Evolutionary conservation across 1,284 basidiomycete species (phyloP).

Genomic region (Cutaneotrichosporon sp.): DNA sequence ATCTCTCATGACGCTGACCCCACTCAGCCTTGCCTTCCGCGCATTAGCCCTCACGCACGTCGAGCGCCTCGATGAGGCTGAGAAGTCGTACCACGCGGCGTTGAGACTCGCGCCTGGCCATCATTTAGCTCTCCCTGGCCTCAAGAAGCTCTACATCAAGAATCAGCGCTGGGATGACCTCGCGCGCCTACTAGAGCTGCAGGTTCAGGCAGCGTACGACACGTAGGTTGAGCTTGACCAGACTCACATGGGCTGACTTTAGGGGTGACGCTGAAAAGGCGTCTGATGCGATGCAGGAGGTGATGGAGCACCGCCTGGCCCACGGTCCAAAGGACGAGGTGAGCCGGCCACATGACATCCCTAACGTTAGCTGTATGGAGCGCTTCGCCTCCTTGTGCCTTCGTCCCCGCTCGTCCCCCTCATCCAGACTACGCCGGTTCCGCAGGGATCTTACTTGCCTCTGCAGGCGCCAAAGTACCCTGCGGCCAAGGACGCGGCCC

Average conservation of each 20-base stretch:
- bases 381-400: constrained; percentile 71
- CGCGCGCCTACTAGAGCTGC: constrained; percentile 58
- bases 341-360: constrained; percentile 13
- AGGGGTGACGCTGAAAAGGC: constrained; percentile 77
- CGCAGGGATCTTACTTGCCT: constrained; percentile 42
- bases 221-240: constrained; percentile 55
- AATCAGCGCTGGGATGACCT: constrained; percentile 64
- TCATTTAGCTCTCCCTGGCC: constrained; percentile 67
- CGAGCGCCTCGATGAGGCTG: constrained; percentile 67
- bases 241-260: constrained; percentile 6
- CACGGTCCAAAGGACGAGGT: constrained; percentile 66
- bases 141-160: constrained; percentile 71
- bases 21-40: constrained; percentile 71
- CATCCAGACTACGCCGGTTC: constrained; percentile 68
- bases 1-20: neutral
- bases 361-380: constrained; percentile 61
- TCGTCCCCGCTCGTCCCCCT: constrained; percentile 67
- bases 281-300: constrained; percentile 73
- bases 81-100: constrained; percentile 78
- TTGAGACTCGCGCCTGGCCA: constrained; percentile 65
- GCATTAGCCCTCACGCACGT: constrained; percentile 74
- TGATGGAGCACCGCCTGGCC: constrained; percentile 65
- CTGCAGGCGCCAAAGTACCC: constrained; percentile 58
- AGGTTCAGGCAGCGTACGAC: constrained; percentile 61
- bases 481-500: constrained; percentile 62